Percentiles rank a stretch among this genome's conserved stretches.
Conservation (phyloP, 257 asterid species). For the Anisodus tanguticus region DNA sequence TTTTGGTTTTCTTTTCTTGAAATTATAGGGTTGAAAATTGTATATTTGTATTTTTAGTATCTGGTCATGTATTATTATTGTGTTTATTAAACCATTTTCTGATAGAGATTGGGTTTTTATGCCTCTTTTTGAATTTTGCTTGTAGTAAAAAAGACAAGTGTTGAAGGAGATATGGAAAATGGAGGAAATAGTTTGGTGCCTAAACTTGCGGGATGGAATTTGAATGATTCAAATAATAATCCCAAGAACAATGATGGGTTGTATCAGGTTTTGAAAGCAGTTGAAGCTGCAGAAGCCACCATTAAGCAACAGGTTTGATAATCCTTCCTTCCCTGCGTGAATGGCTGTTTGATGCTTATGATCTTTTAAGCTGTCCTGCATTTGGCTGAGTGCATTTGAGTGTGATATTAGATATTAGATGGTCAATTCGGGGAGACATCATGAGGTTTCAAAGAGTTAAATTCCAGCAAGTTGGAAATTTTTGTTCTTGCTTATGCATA, state of each 20-base stretch:
- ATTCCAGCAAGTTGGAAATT: neutral
- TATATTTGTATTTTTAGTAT: neutral
- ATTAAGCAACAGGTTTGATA: constrained; percentile 80
- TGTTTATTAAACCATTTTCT: constrained; percentile 10
- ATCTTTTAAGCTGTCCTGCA: neutral
- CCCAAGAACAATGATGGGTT: constrained; percentile 65
- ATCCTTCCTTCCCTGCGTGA: too few species aligned
- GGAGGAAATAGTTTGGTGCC: constrained; percentile 59
- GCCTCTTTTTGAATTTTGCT: too few species aligned
- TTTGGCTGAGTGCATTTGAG: neutral
- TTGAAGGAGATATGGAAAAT: constrained; percentile 57
- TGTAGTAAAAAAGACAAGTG: neutral
- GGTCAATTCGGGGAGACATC: too few species aligned
- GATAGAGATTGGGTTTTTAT: constrained; percentile 7
- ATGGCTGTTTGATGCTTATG: neutral
- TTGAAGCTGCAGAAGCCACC: constrained; percentile 93
- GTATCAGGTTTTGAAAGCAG: constrained; percentile 94
- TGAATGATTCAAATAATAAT: constrained; percentile 55
- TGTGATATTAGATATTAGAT: neutral
- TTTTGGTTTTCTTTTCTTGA: neutral
- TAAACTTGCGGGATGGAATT: constrained; percentile 57
- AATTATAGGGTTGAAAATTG: neutral
- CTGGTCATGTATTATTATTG: neutral
- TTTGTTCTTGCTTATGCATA: neutral
- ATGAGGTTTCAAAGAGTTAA: neutral